Evolutionary conservation across 208 protist species (phyloP).

Genomic region (Strigomonas culicis): DNA sequence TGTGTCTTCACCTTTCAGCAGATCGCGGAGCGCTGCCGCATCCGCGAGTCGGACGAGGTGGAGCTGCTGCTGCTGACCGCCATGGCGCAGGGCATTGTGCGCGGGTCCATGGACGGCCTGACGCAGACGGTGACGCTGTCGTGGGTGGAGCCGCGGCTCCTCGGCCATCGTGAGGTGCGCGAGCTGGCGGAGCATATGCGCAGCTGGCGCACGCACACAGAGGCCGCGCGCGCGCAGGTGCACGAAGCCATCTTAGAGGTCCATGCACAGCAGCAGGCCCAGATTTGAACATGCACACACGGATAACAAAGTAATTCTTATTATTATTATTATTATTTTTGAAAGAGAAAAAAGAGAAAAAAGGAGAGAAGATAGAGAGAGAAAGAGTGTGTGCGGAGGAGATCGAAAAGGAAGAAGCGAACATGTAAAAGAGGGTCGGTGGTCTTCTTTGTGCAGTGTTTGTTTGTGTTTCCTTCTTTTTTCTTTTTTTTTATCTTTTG

Average conservation of each 20-base stretch:
- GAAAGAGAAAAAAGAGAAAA: slow-evolving; percentile 8
- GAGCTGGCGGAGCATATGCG: slow-evolving; percentile 64
- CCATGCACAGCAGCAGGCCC: slow-evolving; percentile 32
- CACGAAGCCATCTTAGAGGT: slow-evolving; percentile 25
- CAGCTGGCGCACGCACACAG: slow-evolving; percentile 65
- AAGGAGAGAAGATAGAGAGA: slow-evolving; percentile 8
- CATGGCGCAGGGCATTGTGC: slow-evolving; percentile 91
- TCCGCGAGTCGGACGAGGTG: slow-evolving; percentile 54
- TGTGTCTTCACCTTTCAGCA: slow-evolving; percentile 18
- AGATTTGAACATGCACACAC: too few species aligned
- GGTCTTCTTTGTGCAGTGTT: not conserved
- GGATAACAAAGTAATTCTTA: slow-evolving; percentile 13
- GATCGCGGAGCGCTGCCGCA: slow-evolving; percentile 65
- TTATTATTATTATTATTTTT: slow-evolving; percentile 9
- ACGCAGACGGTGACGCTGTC: slow-evolving; percentile 72
- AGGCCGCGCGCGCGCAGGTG: too few species aligned
- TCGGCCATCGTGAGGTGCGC: slow-evolving; percentile 75
- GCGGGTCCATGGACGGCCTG: slow-evolving; percentile 93
- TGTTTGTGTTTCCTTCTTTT: not conserved
- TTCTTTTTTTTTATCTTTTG: not conserved
- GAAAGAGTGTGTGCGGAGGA: slow-evolving; percentile 6
- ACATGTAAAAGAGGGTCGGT: not conserved
- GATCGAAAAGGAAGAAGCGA: slow-evolving; percentile 6
- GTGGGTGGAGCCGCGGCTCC: slow-evolving; percentile 88
- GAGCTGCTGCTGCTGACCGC: slow-evolving; percentile 95